Evolutionary conservation across 78 protist genomes (phyloP).

Genomic region (Dictyostelium brefeldianum): DNA sequence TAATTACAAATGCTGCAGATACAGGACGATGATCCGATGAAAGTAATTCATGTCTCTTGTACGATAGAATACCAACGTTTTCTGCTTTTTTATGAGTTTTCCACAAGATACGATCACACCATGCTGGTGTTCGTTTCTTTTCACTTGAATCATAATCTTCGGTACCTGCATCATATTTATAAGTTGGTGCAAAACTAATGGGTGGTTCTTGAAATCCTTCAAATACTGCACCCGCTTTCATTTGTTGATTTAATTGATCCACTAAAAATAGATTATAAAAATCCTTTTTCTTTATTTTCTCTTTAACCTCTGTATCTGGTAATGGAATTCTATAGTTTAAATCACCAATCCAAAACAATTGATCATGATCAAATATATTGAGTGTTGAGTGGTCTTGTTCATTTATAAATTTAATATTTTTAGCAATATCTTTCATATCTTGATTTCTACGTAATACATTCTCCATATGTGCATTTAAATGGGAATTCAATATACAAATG

Average conservation of each 20-base stretch:
- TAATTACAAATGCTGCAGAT: conserved; percentile 31
- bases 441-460: conserved; percentile 89
- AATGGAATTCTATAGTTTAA: conserved; percentile 92
- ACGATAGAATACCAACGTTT: conserved; percentile 32
- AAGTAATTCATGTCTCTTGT: conserved; percentile 48
- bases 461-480: conserved; percentile 96
- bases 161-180: conserved; percentile 92
- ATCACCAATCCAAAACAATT: conserved; percentile 95
- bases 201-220: conserved; percentile 90
- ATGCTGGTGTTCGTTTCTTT: conserved; percentile 92
- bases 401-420: conserved; percentile 21
- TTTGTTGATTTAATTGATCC: conserved; percentile 84
- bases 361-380: conserved; percentile 78
- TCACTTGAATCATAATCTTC: conserved; percentile 88
- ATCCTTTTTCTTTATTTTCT: conserved; percentile 46
- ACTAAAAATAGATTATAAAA: conserved; percentile 43
- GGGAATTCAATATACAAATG: conserved; percentile 90
- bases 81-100: conserved; percentile 73
- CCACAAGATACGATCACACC: conserved; percentile 89
- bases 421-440: conserved; percentile 87
- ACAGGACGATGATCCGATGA: conserved; percentile 94
- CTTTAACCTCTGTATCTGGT: conserved; percentile 78
- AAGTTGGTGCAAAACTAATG: conserved; percentile 94
- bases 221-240: conserved; percentile 83
- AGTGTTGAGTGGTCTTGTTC: conserved; percentile 29